phyloP scores from a whole-genome alignment of 805 yeast species.

The Candida stauntonica region DNA sequence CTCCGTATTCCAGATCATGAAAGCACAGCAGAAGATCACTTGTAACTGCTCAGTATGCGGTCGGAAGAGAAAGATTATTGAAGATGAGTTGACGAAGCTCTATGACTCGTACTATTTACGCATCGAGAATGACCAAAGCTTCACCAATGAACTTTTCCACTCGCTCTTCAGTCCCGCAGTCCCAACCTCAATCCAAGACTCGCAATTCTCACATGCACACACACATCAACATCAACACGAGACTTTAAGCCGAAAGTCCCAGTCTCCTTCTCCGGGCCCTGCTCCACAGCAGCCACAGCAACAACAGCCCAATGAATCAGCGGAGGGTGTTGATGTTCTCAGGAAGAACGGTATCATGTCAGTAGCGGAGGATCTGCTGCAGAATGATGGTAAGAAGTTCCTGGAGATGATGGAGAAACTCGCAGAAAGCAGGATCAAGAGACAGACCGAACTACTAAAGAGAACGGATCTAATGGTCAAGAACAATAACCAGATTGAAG shows the following conservation, averaged over 20 bases:
- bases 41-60: conserved; percentile 82
- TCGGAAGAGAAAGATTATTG: conserved; percentile 63
- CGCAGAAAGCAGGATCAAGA: conserved; percentile 46
- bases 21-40: conserved; percentile 48
- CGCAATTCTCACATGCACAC: conserved; percentile 3
- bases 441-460: conserved; percentile 19
- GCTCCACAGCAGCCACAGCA: conserved; percentile 4
- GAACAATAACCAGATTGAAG: conserved; percentile 27
- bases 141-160: conserved; percentile 17
- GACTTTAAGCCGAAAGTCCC: neutral
- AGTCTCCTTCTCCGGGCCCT: conserved; percentile 1
- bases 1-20: conserved; percentile 61
- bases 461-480: conserved; percentile 16
- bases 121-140: conserved; percentile 14
- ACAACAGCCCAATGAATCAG: neutral
- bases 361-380: conserved; percentile 75
- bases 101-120: conserved; percentile 62
- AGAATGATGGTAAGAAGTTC: conserved; percentile 73
- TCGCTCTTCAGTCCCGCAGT: conserved; percentile 4
- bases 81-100: conserved; percentile 68
- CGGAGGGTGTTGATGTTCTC: conserved; percentile 6
- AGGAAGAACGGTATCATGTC: conserved; percentile 42
- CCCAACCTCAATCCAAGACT: neutral
- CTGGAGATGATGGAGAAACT: conserved; percentile 76
- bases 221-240: conserved; percentile 3